phyloP scores from a whole-genome alignment of 2,329 filamentous ascomycete genomes.

The Fusarium subglutinans region DNA sequence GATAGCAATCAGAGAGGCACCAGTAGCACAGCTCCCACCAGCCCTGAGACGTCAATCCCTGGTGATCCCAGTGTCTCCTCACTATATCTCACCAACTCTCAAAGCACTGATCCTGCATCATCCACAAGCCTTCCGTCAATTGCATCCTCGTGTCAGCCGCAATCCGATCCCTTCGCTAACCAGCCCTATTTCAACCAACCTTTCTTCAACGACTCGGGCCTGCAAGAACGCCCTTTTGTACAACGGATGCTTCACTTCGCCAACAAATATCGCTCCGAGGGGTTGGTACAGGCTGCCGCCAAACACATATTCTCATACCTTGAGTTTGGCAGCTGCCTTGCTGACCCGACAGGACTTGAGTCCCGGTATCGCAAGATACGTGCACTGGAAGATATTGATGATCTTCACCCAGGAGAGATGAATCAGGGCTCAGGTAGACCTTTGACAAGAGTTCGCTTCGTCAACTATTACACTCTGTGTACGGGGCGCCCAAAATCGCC shows the following conservation, averaged over 20 bases:
- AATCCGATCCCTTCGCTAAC: constrained; percentile 72
- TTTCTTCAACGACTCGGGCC: constrained; percentile 77
- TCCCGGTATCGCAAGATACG: constrained; percentile 75
- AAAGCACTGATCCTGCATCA: constrained; percentile 24
- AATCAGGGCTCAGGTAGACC: constrained; percentile 32
- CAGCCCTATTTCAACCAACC: constrained; percentile 78
- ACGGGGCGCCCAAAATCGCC: constrained; percentile 71
- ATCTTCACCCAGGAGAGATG: constrained; percentile 50
- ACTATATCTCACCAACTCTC: constrained; percentile 30
- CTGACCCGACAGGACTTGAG: constrained; percentile 77
- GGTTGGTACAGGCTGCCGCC: constrained; percentile 74
- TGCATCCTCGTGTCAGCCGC: constrained; percentile 27
- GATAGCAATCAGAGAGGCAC: constrained; percentile 6
- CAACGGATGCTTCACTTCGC: constrained; percentile 78
- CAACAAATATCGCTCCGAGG: constrained; percentile 78
- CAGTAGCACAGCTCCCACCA: constrained; percentile 3
- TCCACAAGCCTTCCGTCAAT: constrained; percentile 31
- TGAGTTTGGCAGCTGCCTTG: constrained; percentile 83
- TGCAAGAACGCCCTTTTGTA: constrained; percentile 75
- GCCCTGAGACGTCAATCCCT: background rate
- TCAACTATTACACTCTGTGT: constrained; percentile 92
- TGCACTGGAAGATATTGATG: constrained; percentile 75
- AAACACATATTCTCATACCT: constrained; percentile 81
- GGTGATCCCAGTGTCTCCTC: constrained; percentile 30
- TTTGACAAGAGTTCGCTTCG: constrained; percentile 73